Percentiles rank a stretch among this genome's conserved stretches.
Conservation (phyloP, 345 rosid genomes). For the Psidium friedrichsthalianum region DNA sequence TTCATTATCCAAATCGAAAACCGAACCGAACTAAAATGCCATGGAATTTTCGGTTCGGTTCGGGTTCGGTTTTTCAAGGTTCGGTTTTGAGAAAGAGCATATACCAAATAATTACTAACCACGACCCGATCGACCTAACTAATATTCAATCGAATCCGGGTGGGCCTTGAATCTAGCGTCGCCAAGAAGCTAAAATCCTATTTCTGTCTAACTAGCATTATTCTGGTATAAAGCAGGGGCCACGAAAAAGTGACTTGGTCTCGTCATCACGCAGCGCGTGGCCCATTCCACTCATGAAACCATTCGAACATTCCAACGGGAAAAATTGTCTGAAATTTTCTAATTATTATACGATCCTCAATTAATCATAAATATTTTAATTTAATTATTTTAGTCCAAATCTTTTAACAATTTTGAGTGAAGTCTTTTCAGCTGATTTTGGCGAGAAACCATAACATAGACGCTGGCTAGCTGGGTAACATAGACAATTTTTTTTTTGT, state of each 20-base stretch:
- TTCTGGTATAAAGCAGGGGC: neutral
- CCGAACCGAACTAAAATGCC: no score
- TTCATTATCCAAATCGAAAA: no score
- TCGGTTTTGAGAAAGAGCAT: no score
- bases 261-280: neutral
- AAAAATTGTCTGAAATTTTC: no score
- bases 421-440: neutral
- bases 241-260: neutral
- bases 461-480: accelerated
- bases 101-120: neutral
- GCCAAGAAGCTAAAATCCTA: neutral
- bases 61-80: no score
- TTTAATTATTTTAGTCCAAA: neutral
- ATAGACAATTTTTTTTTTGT: no score
- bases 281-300: neutral
- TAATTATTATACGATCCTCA: no score
- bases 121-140: neutral
- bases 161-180: neutral
- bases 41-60: no score
- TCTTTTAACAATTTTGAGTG: neutral
- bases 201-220: neutral
- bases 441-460: accelerated
- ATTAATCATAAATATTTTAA: accelerated
- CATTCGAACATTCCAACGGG: neutral
- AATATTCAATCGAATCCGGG: neutral